phyloP scores from a whole-genome alignment of 2,329 filamentous ascomycete species.

The Pestalotiopsis sp. region DNA sequence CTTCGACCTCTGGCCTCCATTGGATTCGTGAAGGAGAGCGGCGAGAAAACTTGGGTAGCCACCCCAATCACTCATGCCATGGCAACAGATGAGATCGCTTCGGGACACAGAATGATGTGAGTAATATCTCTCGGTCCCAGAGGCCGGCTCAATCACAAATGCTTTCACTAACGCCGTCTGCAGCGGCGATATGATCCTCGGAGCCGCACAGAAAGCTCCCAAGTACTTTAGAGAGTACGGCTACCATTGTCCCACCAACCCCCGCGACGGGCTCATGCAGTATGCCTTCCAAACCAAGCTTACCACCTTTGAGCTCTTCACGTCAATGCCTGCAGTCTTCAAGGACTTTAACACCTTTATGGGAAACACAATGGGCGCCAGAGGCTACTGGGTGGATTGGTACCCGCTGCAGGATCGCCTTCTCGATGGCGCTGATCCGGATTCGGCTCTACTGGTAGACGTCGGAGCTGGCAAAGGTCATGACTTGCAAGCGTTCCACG shows the following conservation, averaged over 20 bases:
- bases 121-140: not conserved
- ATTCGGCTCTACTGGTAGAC: not conserved
- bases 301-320: slow-evolving; percentile 23
- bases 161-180: not conserved
- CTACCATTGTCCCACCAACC: slow-evolving; percentile 26
- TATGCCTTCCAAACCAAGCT: slow-evolving; percentile 31
- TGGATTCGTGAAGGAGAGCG: slow-evolving; percentile 28
- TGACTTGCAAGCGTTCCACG: not conserved
- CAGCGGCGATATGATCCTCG: not conserved
- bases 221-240: slow-evolving; percentile 27
- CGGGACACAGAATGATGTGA: slow-evolving; percentile 30
- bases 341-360: slow-evolving; percentile 31
- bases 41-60: slow-evolving; percentile 24
- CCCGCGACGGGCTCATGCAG: slow-evolving; percentile 28
- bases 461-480: not conserved
- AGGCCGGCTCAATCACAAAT: not conserved
- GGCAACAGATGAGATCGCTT: slow-evolving; percentile 27
- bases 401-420: slow-evolving; percentile 31
- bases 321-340: slow-evolving; percentile 21
- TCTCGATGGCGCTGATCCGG: slow-evolving; percentile 21
- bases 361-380: slow-evolving; percentile 31
- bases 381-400: slow-evolving; percentile 28
- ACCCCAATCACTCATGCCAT: slow-evolving; percentile 29
- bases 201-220: slow-evolving; percentile 2
- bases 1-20: slow-evolving; percentile 25